Evolutionary conservation across 495 filamentous ascomycete species (phyloP).

Genomic region (Lepraria neglecta): DNA sequence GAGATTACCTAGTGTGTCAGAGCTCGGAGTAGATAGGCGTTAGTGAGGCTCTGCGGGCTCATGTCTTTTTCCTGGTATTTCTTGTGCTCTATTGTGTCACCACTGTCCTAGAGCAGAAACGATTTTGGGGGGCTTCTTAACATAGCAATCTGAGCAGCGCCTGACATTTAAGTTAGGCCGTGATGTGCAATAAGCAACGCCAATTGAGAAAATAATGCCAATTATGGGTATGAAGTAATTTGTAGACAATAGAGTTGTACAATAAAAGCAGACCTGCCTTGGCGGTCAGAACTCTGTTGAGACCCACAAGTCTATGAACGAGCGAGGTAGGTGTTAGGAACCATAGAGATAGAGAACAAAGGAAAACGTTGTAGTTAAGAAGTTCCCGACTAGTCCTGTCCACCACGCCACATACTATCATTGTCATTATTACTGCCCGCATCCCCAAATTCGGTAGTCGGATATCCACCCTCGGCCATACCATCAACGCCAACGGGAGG

Average conservation of each 20-base stretch:
- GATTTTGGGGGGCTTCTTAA: too few species aligned
- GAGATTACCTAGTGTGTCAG: too few species aligned
- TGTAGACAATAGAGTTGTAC: too few species aligned
- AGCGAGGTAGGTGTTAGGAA: not conserved
- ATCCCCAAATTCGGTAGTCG: conserved; percentile 9
- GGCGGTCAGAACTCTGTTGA: not conserved
- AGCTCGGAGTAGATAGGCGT: too few species aligned
- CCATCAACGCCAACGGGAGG: conserved; percentile 9
- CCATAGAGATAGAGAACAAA: conserved; percentile 1
- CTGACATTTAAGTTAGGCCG: too few species aligned
- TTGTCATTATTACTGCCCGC: not conserved
- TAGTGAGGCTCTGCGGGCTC: not conserved
- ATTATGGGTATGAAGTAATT: too few species aligned
- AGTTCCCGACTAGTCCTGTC: conserved; percentile 1
- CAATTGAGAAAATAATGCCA: too few species aligned
- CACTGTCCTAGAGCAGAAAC: too few species aligned
- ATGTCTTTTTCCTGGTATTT: conserved; percentile 4
- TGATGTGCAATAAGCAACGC: too few species aligned
- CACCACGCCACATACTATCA: conserved; percentile 12
- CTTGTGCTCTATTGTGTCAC: not conserved
- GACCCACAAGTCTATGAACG: not conserved
- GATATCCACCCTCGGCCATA: conserved; percentile 6
- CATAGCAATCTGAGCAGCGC: too few species aligned
- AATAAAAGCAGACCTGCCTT: too few species aligned
- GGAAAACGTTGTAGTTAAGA: not conserved